Base-by-base conservation (phyloP, 2,329 filamentous ascomycete genomes). In the Trichophaea hybrida region DNA sequence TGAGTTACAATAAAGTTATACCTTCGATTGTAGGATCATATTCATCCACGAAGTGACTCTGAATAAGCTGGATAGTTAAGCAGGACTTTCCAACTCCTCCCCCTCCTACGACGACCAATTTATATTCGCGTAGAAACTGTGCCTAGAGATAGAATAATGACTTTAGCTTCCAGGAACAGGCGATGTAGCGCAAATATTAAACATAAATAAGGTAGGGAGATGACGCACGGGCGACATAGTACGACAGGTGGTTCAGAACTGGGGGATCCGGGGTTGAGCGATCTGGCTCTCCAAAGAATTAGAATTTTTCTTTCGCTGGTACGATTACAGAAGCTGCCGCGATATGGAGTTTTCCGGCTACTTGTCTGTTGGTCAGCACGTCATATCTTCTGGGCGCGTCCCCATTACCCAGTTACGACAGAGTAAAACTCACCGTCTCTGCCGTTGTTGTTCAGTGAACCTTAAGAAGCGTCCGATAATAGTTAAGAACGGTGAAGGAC, bases 21-120 rank as follows among this genome's bases (percentile, higher is more conserved):
- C 93, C 93, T 86, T 98, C 93, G 71, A 98, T 97, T 70, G 93
- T 98, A 60, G 93, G 93, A 75, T 98, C 93, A 75, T 98, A 98
- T 75, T 97, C 93, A 75, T 97, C 93, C 72, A 97, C 91, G 77
- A 98, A 98, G 74, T 98, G 93, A 74, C 86, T 91, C 76, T 90
- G 85, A 70, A 88, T 88, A 75, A 91, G 82, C 78, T 97, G 93
- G 72, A 98, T 97, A 61, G 93, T 97, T 78, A 98, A 81, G 77
- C 93, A 97, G 64, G 91, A 97, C 80, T 98, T 98, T 77, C 93
- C 93, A 67, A 98, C 93, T 74, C 93, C 93, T 80, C 93, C 93
- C 70, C 94, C 93, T 69, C 93, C 93, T 67, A 98, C 90, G 64
- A 97, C 93, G 63, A 98, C 93, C 76, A 95, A 76, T 77, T 94